These are phyloP conservation scores for Leccinum subgranulosum DNA, from an alignment of 768 basidiomycete species.

Conservation along the genomic window DNA sequence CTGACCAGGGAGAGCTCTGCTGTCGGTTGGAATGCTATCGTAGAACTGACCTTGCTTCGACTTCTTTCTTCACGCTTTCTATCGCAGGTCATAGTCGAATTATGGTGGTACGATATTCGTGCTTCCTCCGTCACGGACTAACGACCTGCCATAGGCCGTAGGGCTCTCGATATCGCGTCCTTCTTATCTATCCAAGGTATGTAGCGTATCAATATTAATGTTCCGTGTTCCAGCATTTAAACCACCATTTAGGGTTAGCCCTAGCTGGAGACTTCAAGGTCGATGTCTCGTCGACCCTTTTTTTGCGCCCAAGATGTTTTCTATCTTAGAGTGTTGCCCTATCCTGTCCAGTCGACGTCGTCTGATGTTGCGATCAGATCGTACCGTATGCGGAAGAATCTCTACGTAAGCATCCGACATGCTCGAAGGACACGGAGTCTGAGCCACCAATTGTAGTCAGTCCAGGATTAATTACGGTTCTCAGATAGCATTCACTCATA, in stretches of 20 bases:
- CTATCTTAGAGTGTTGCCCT: background rate
- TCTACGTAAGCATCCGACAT: background rate
- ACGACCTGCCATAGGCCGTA: background rate
- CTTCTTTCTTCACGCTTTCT: background rate
- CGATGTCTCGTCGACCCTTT: background rate
- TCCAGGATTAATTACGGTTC: background rate
- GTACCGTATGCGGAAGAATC: background rate
- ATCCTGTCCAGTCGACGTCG: background rate
- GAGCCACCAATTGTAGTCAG: background rate
- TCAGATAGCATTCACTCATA: background rate
- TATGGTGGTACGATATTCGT: background rate
- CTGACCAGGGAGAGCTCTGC: background rate
- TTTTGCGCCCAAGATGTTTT: background rate
- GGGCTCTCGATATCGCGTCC: background rate
- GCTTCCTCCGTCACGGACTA: background rate
- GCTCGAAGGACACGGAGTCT: background rate
- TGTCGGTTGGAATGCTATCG: background rate
- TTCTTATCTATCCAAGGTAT: background rate
- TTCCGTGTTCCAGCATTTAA: background rate
- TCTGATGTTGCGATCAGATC: background rate
- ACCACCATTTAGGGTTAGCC: background rate
- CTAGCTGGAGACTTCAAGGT: background rate
- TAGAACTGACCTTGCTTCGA: background rate
- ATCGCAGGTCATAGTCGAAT: background rate
- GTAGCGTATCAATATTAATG: background rate